These are phyloP conservation scores for Schwanniomyces pseudopolymorphus DNA, from an alignment of 805 yeast species.

Conservation along the genomic window DNA sequence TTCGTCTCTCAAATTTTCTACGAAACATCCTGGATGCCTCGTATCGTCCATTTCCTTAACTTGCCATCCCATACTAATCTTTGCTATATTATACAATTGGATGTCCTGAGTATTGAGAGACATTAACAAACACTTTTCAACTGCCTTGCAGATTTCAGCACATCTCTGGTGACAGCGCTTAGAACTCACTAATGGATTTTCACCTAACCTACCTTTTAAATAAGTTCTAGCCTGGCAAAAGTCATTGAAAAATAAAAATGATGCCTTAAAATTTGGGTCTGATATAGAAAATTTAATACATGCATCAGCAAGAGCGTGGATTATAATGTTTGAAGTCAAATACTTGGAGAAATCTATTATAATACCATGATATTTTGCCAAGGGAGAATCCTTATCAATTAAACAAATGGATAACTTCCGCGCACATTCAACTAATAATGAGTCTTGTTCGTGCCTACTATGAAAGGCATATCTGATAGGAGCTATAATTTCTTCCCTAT, in stretches of 20 bases:
- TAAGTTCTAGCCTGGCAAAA: conserved; percentile 26
- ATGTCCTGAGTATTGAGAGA: conserved; percentile 44
- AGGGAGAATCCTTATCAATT: conserved; percentile 16
- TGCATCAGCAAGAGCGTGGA: conserved; percentile 35
- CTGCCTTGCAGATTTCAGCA: conserved; percentile 20
- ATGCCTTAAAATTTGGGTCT: conserved; percentile 35
- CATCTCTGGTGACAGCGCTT: conserved; percentile 13
- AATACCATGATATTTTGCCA: conserved; percentile 17
- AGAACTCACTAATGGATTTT: conserved; percentile 2
- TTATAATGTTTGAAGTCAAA: conserved; percentile 27
- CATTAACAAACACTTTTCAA: conserved; percentile 38
- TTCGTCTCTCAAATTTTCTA: conserved; percentile 23
- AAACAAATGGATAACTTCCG: conserved; percentile 30
- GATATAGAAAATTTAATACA: conserved; percentile 32
- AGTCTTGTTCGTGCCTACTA: conserved; percentile 11
- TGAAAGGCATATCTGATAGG: conserved; percentile 27
- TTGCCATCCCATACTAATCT: conserved; percentile 34
- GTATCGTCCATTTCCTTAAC: conserved; percentile 14
- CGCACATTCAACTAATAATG: conserved; percentile 32
- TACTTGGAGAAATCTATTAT: conserved; percentile 27
- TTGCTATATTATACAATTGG: conserved; percentile 41
- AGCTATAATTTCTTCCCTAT: conserved; percentile 22
- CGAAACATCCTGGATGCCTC: conserved; percentile 7
- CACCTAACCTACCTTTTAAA: neutral
- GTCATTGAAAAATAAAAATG: conserved; percentile 33